Conservation (phyloP, 495 filamentous ascomycete species). For the Hyaloscypha variabilis region DNA sequence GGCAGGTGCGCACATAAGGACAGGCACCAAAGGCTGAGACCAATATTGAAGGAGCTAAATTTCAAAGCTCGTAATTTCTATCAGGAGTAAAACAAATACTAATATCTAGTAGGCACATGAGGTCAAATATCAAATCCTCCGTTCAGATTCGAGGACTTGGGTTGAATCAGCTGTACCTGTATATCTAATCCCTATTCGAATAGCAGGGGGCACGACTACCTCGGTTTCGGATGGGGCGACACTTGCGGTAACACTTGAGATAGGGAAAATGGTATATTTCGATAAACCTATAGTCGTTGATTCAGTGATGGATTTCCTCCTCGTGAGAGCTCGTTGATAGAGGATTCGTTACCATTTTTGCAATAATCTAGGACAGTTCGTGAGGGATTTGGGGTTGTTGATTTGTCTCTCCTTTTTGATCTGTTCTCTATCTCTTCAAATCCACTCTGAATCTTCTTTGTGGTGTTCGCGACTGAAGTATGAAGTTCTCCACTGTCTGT, state of each 20-base stretch:
- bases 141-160: neutral
- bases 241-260: neutral
- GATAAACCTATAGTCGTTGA: neutral
- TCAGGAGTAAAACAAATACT: neutral
- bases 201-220: neutral
- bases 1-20: neutral
- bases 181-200: neutral
- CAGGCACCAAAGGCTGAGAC: neutral
- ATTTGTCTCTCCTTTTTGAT: too few species aligned
- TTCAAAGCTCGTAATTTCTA: conserved; percentile 3
- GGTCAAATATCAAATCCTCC: conserved; percentile 2
- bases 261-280: neutral
- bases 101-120: neutral
- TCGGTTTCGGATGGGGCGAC: neutral
- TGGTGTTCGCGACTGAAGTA: too few species aligned
- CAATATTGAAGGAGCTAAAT: neutral
- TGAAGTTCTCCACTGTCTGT: too few species aligned
- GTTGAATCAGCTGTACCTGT: neutral
- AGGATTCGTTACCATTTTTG: neutral
- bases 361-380: neutral
- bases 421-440: too few species aligned
- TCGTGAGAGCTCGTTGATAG: neutral
- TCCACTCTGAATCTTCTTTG: too few species aligned
- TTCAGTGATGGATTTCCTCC: neutral
- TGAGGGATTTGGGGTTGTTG: too few species aligned